Conservation (phyloP, 2,329 filamentous ascomycete genomes). For the Alternaria brassicae region DNA sequence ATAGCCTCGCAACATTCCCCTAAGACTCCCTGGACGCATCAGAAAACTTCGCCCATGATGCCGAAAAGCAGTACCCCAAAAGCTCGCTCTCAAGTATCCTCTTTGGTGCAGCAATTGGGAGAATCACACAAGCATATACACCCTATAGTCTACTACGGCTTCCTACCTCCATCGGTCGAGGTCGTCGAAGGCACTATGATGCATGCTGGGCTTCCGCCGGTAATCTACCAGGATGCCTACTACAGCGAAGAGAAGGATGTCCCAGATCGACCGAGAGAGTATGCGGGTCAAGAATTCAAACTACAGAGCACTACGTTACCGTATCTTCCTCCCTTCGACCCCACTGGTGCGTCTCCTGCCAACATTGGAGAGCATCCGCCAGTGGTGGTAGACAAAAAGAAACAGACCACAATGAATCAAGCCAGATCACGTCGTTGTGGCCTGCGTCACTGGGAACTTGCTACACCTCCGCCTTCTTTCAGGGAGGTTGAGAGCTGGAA, state of each 20-base stretch:
- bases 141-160: constrained; percentile 45
- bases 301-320: constrained; percentile 77
- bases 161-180: constrained; percentile 52
- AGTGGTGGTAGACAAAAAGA: constrained; percentile 58
- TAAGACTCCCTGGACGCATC: constrained; percentile 44
- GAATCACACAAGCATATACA: constrained; percentile 26
- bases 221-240: constrained; percentile 84
- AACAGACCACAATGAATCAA: constrained; percentile 60
- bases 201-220: constrained; percentile 65
- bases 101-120: constrained; percentile 26
- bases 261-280: constrained; percentile 77
- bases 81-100: constrained; percentile 22
- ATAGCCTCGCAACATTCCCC: constrained; percentile 29
- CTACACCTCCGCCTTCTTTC: constrained; percentile 71
- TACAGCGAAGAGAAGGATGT: constrained; percentile 87
- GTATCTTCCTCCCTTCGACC: constrained; percentile 80
- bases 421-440: constrained; percentile 65
- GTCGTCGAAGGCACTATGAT: constrained; percentile 65
- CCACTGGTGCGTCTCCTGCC: constrained; percentile 63
- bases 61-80: constrained; percentile 25
- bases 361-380: constrained; percentile 62
- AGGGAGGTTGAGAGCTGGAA: constrained; percentile 76
- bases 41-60: constrained; percentile 33
- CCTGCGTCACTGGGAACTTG: constrained; percentile 78
- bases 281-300: constrained; percentile 85